Percentiles rank a stretch among this genome's conserved stretches.
Conservation (phyloP, 2,329 filamentous ascomycete species). For the Sporothrix curviconia region DNA sequence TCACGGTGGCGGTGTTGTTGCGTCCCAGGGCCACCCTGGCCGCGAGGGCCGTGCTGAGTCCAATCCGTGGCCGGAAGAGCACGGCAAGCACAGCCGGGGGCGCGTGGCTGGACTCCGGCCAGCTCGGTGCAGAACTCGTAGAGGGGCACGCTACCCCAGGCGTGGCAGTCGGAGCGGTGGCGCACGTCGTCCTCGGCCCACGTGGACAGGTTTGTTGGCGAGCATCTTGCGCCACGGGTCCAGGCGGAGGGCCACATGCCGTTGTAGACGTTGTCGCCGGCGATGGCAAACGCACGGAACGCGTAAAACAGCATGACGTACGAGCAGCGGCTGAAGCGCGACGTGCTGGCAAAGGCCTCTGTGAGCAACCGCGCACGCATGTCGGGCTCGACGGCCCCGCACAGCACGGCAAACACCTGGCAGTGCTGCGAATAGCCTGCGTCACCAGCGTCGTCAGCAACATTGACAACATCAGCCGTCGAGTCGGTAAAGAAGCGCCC, state of each 20-base stretch:
- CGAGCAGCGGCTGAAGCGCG: constrained; percentile 29
- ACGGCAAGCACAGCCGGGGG: too few species aligned
- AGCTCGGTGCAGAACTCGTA: constrained; percentile 36
- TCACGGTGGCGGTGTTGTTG: constrained; percentile 23
- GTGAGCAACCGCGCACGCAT: constrained; percentile 23
- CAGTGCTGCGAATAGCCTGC: constrained; percentile 29
- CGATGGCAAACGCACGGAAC: constrained; percentile 30
- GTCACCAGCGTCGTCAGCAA: not conserved
- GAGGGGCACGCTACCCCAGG: constrained; percentile 36
- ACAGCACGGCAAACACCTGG: constrained; percentile 32
- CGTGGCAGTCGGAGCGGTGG: constrained; percentile 38
- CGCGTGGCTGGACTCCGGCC: constrained; percentile 19
- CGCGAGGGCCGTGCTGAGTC: too few species aligned
- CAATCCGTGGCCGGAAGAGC: constrained; percentile 17
- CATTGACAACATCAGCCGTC: constrained; percentile 21
- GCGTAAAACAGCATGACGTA: constrained; percentile 37
- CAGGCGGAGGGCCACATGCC: constrained; percentile 27
- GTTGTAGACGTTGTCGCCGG: constrained; percentile 28
- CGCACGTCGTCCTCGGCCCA: constrained; percentile 38
- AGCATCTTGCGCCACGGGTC: constrained; percentile 33
- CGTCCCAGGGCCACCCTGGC: constrained; percentile 24
- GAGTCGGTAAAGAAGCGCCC: constrained; percentile 28
- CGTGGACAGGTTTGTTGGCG: constrained; percentile 30
- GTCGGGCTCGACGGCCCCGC: constrained; percentile 23
- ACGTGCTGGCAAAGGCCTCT: constrained; percentile 22